Evolutionary conservation across 306 rosid species (phyloP).

Genomic region (Vigna angularis): DNA sequence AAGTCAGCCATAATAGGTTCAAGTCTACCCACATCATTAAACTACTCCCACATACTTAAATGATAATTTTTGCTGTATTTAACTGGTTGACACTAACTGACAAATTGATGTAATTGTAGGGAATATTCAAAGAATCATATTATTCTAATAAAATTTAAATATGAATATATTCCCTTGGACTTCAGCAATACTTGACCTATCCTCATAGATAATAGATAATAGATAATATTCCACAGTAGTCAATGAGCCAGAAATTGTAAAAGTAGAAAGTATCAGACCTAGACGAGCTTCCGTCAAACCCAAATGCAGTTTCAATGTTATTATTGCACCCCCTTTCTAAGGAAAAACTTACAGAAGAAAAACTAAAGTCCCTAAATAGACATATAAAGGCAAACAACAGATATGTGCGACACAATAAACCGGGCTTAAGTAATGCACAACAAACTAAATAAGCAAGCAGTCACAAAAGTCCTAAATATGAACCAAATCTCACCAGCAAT

Average conservation of each 20-base stretch:
- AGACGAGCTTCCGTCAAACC: constrained; percentile 1
- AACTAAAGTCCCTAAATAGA: constrained; percentile 2
- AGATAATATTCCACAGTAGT: background rate
- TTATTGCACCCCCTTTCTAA: background rate
- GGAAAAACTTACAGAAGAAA: constrained; percentile 15
- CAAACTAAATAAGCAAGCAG: background rate
- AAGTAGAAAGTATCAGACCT: background rate
- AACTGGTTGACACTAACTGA: background rate
- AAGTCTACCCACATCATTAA: constrained; percentile 23
- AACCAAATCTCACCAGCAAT: constrained; percentile 64
- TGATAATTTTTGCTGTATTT: background rate
- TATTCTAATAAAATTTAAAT: background rate
- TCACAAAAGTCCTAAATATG: constrained; percentile 8
- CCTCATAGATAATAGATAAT: background rate
- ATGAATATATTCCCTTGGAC: background rate
- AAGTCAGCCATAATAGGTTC: constrained; percentile 5
- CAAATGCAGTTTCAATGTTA: background rate
- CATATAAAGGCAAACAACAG: background rate
- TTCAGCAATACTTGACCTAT: constrained; percentile 17
- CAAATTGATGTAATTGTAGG: background rate
- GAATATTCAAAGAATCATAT: background rate
- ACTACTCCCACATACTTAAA: constrained; percentile 8
- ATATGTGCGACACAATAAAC: background rate
- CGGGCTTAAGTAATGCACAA: constrained; percentile 1
- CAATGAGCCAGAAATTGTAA: background rate